Conservation (phyloP, 176 grass and related monocot genomes). For the Bolboschoenus planiculmis region DNA sequence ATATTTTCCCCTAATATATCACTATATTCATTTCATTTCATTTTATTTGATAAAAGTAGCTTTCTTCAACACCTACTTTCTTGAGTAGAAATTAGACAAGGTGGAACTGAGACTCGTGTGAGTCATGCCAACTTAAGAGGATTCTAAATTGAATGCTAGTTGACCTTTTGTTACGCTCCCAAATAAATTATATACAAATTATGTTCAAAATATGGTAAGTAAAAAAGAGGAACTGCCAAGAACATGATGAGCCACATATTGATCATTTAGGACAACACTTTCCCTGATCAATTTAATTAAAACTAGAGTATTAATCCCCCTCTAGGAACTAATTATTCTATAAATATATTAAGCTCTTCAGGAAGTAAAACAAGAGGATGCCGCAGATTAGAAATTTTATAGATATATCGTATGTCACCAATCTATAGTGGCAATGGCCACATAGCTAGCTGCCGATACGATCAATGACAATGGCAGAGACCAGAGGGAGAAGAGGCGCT, state of each 20-base stretch:
- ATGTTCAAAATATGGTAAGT: not conserved
- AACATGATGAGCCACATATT: slow-evolving; percentile 3
- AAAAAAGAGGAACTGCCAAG: not conserved
- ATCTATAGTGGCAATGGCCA: not conserved
- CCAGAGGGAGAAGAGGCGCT: not conserved
- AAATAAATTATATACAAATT: slow-evolving; percentile 16
- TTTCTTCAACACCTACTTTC: not conserved
- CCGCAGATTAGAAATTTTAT: not conserved
- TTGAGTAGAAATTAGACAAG: not conserved
- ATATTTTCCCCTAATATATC: not conserved
- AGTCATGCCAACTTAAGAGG: not conserved
- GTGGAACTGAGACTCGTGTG: not conserved
- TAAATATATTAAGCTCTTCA: slow-evolving; percentile 14
- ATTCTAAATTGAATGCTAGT: not conserved
- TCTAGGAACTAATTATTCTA: slow-evolving; percentile 10
- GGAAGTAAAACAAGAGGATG: not conserved
- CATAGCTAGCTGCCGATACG: not conserved
- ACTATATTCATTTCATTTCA: not conserved
- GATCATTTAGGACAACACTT: not conserved
- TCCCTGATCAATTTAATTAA: not conserved
- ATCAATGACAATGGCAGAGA: slow-evolving; percentile 16
- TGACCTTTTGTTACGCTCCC: not conserved
- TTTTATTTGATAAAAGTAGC: not conserved
- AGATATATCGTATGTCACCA: not conserved
- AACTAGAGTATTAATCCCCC: not conserved